These are phyloP conservation scores for Coemansia biformis DNA, from an alignment of 192 early-diverging fungal species.

Conservation along the genomic window DNA sequence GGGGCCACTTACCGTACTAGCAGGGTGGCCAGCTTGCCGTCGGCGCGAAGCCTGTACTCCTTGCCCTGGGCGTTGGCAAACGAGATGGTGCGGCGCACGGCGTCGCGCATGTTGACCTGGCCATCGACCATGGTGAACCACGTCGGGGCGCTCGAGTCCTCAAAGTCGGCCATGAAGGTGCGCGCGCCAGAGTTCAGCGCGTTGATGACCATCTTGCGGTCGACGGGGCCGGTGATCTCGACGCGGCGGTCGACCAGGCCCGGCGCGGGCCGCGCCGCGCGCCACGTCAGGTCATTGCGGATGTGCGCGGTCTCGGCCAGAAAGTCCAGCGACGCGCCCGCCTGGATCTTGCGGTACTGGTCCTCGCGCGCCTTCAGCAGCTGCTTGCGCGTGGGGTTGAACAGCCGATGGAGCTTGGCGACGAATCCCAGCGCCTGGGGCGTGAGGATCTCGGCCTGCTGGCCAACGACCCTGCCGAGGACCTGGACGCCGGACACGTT, in stretches of 20 bases:
- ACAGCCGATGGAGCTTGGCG: constrained; percentile 84
- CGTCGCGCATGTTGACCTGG: constrained; percentile 92
- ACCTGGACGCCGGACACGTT: constrained; percentile 68
- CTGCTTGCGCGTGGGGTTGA: constrained; percentile 83
- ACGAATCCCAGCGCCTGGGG: constrained; percentile 78
- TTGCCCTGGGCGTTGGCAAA: constrained; percentile 87
- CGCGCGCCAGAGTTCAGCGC: constrained; percentile 90
- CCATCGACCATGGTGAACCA: constrained; percentile 90
- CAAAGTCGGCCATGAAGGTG: constrained; percentile 99
- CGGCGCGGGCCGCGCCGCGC: constrained; percentile 81
- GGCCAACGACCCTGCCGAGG: constrained; percentile 59
- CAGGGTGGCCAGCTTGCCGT: constrained; percentile 85
- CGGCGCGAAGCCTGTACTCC: constrained; percentile 85
- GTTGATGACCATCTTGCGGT: constrained; percentile 99
- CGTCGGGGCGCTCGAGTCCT: constrained; percentile 98
- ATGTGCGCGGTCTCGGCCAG: constrained; percentile 87
- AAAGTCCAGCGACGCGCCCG: constrained; percentile 81
- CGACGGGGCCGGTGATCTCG: constrained; percentile 96
- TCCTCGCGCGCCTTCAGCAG: constrained; percentile 75
- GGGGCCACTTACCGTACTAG: constrained; percentile 74
- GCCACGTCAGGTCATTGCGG: constrained; percentile 86
- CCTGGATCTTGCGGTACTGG: constrained; percentile 76
- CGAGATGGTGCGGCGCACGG: constrained; percentile 77
- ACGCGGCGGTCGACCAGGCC: constrained; percentile 88
- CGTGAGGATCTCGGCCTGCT: constrained; percentile 73